phyloP scores from a whole-genome alignment of 352 stramenopile species.

The Globisporangium sylvaticum region DNA sequence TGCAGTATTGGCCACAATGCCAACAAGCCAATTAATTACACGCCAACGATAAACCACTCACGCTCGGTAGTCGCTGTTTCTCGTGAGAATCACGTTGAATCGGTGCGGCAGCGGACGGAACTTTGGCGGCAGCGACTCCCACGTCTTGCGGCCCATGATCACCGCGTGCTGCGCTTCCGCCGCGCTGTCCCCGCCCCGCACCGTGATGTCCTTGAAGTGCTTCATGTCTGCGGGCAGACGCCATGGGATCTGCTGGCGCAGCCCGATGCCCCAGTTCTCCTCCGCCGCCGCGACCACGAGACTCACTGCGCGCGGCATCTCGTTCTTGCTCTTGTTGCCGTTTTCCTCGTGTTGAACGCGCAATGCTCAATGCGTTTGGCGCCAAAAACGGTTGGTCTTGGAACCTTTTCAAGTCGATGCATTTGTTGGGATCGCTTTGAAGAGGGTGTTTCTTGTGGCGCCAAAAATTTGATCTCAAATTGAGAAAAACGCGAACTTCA shows the following conservation, averaged over 20 bases:
- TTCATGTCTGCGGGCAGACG: conserved; percentile 93
- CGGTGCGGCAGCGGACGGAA: conserved; percentile 94
- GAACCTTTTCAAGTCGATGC: background rate
- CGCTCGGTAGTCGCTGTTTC: conserved; percentile 53
- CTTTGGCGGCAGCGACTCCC: conserved; percentile 96
- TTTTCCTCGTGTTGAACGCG: background rate
- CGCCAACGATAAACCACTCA: conserved; percentile 8
- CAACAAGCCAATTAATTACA: background rate
- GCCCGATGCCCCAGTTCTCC: conserved; percentile 84
- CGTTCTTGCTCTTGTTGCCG: background rate
- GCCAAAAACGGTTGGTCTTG: background rate
- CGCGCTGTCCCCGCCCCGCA: conserved; percentile 16
- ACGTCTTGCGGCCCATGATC: conserved; percentile 99
- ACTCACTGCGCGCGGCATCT: conserved; percentile 39
- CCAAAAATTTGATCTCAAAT: background rate
- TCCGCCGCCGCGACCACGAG: conserved; percentile 89
- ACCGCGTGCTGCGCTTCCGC: conserved; percentile 90
- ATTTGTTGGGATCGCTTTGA: background rate
- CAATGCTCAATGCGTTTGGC: background rate
- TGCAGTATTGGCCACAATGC: background rate
- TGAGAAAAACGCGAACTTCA: background rate
- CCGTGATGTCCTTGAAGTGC: conserved; percentile 95
- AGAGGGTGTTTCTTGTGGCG: background rate
- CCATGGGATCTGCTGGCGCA: conserved; percentile 91
- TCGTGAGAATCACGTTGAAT: conserved; percentile 95